phyloP scores from a whole-genome alignment of 2,329 filamentous ascomycete species.

The Aciculosporium take region DNA sequence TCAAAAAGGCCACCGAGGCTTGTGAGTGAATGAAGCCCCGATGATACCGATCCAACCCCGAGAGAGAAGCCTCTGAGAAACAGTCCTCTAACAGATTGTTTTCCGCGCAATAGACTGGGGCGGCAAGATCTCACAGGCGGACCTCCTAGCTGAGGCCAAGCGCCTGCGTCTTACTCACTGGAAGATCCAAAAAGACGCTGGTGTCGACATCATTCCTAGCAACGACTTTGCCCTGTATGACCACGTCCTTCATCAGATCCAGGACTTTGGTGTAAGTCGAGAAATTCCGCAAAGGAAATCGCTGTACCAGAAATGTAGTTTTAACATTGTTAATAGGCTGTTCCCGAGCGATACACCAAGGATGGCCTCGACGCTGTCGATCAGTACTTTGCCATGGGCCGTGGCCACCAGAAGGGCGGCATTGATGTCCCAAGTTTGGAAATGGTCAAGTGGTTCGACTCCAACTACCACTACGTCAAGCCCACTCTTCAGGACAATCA shows the following conservation, averaged over 20 bases:
- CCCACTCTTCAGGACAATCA: conserved; percentile 95
- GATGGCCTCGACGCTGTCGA: conserved; percentile 78
- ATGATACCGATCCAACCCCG: neutral
- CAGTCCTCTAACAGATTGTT: conserved; percentile 12
- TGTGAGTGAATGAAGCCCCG: conserved; percentile 32
- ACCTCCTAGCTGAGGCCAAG: conserved; percentile 91
- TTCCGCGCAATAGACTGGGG: conserved; percentile 47
- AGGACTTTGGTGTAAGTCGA: conserved; percentile 76
- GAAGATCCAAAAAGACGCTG: conserved; percentile 98
- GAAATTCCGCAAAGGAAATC: neutral
- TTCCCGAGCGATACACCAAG: conserved; percentile 86
- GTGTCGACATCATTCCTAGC: conserved; percentile 94
- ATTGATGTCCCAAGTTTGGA: conserved; percentile 89
- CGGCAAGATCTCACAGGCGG: conserved; percentile 82
- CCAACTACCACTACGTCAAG: conserved; percentile 99
- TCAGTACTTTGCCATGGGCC: conserved; percentile 99
- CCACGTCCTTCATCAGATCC: conserved; percentile 94
- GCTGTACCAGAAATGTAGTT: neutral
- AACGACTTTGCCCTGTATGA: conserved; percentile 99
- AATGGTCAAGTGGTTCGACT: conserved; percentile 99
- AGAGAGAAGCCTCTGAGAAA: neutral
- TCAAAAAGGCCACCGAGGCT: conserved; percentile 99
- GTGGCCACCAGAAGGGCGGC: conserved; percentile 90
- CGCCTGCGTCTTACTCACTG: conserved; percentile 91
- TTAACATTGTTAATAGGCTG: conserved; percentile 39